Percentiles rank a stretch among this genome's conserved stretches.
Evolutionary conservation across 2,329 filamentous ascomycete genomes (phyloP).

Genomic region (Beauveria scarabaeidicola): DNA sequence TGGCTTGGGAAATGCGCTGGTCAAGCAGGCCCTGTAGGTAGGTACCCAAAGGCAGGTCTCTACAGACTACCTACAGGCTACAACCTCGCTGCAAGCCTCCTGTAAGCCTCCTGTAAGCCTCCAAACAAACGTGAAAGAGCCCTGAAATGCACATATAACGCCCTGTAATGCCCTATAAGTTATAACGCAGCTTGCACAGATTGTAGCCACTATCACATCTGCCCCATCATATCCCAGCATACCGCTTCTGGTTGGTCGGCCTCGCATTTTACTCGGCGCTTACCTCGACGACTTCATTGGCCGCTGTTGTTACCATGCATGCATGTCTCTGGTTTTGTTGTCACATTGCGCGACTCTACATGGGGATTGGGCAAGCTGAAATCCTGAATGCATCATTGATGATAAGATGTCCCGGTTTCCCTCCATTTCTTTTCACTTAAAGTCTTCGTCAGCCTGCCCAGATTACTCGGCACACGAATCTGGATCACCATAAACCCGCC

Average conservation of each 20-base stretch:
- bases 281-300: constrained; percentile 8
- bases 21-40: not conserved
- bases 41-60: not conserved
- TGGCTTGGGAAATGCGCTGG: not conserved
- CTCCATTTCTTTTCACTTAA: too few species aligned
- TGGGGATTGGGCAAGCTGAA: too few species aligned
- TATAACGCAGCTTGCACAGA: not conserved
- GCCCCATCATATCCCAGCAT: constrained; percentile 10
- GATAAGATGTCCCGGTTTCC: not conserved
- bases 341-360: not conserved
- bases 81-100: not conserved
- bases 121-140: too few species aligned
- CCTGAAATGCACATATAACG: not conserved
- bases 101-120: not conserved
- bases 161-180: not conserved
- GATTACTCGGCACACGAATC: too few species aligned
- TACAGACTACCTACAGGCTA: not conserved
- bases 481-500: too few species aligned
- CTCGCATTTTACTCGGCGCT: not conserved
- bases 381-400: not conserved
- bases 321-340: not conserved
- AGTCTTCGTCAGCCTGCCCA: too few species aligned
- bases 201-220: constrained; percentile 7
- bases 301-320: not conserved
- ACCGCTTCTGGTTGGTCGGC: constrained; percentile 1